Evolutionary conservation across 1,139 yeast species (phyloP), one percentile per base, ranked within the genome.

Genomic region (Saccharomyces pastorianus): DNA sequence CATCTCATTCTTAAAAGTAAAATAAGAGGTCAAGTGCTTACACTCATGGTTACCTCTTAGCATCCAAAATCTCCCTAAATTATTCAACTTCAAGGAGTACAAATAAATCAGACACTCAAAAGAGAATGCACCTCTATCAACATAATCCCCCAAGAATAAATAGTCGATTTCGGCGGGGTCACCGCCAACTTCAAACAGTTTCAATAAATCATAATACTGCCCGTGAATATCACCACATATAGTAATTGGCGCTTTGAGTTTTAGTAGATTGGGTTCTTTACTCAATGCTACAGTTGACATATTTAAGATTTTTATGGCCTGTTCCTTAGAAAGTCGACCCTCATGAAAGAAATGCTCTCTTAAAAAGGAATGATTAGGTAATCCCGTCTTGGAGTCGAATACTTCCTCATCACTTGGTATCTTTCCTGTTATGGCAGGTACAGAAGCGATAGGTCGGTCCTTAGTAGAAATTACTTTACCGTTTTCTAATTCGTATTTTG

Each of bases 151-250:
- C 59, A 91, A 73, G 64, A 91, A 91, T 55, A 91, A 74, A 69
- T 89, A 91, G 13, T 85, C 78, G 0, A 95, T 85, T 46, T 67
- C 72, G 17, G 76, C 77, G 2, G 96, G 96, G 66, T 84, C 84
- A 2, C 97, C 97, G 32, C 96, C 96, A 38, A 90, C 95, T 67
- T 91, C 96, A 69, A 91, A 88, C 51, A 91, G 73, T 70, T 90
- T 90, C 82, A 90, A 79, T 63, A 91, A 76, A 71, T 91, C 98
- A 67, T 81, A 91, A 70, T 82, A 88, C 69, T 91, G 97, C 3
- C 98, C 98, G 70, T 91, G 98, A 28, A 91, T 79, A 69, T 91
- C 98, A 51, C 98, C 97, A 73, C 97, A 90, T 2, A 91, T 89
- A 1, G 96, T 90, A 6, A 90, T 88, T 0, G 98, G 97, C 0